Conservation (phyloP, 1,284 basidiomycete species). For the Prillingera fragicola region DNA sequence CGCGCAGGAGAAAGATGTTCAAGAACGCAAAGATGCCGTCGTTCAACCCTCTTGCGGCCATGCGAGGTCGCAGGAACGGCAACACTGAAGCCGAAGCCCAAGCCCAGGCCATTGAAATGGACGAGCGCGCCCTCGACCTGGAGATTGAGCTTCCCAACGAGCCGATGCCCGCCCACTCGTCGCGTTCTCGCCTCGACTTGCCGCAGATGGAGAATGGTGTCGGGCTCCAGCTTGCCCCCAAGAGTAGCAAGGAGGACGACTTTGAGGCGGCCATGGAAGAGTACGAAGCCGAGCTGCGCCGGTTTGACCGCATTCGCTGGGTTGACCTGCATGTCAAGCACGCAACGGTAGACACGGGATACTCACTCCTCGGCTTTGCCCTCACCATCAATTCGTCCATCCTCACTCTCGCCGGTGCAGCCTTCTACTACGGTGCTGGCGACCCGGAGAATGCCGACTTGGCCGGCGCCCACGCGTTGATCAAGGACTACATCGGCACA, state of each 20-base stretch:
- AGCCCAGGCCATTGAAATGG: slow-evolving; percentile 3
- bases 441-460: slow-evolving; percentile 58
- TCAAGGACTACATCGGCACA: slow-evolving; percentile 61
- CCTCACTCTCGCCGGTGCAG: slow-evolving; percentile 56
- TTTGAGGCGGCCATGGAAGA: slow-evolving; percentile 24
- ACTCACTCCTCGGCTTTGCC: slow-evolving; percentile 67
- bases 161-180: not conserved
- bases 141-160: not conserved
- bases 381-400: slow-evolving; percentile 78
- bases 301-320: slow-evolving; percentile 58
- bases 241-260: slow-evolving; percentile 26
- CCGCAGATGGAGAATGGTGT: not conserved
- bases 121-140: not conserved
- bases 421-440: slow-evolving; percentile 63
- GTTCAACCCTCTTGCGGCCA: slow-evolving; percentile 13
- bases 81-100: not conserved
- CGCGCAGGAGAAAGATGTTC: slow-evolving; percentile 1
- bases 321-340: slow-evolving; percentile 72
- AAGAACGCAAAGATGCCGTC: slow-evolving; percentile 20
- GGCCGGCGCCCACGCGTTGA: slow-evolving; percentile 73
- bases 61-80: not conserved
- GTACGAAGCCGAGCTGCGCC: slow-evolving; percentile 59
- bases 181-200: not conserved
- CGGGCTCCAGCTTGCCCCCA: slow-evolving; percentile 13
- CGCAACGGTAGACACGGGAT: slow-evolving; percentile 54